phyloP scores from a whole-genome alignment of 2,329 filamentous ascomycete species.

The Fusarium sp. region DNA sequence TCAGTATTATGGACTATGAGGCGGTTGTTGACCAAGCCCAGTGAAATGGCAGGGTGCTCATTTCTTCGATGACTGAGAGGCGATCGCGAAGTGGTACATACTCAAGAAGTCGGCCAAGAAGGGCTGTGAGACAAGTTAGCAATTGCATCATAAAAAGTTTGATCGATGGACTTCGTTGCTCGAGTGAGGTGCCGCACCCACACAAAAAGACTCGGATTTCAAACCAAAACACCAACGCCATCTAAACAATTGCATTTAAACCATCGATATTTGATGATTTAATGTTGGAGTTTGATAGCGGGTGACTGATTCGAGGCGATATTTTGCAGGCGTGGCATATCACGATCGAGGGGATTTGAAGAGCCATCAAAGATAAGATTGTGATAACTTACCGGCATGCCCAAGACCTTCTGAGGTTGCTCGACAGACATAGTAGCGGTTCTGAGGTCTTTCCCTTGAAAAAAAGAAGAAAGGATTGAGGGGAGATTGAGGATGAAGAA shows the following conservation, averaged over 20 bases:
- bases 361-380: constrained; percentile 19
- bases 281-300: constrained; percentile 17
- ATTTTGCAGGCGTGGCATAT: constrained; percentile 51
- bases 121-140: constrained; percentile 67
- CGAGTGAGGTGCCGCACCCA: constrained; percentile 15
- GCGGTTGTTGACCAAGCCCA: constrained; percentile 16
- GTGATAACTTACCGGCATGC: constrained; percentile 73
- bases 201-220: neutral
- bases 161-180: neutral
- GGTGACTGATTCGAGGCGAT: constrained; percentile 17
- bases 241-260: neutral
- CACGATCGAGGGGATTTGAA: constrained; percentile 30
- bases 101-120: constrained; percentile 99
- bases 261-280: constrained; percentile 33
- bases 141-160: constrained; percentile 7
- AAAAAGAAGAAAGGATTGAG: constrained; percentile 68
- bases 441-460: constrained; percentile 59
- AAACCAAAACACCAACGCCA: neutral
- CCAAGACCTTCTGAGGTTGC: constrained; percentile 71
- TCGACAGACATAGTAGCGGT: constrained; percentile 68
- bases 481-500: constrained; percentile 68
- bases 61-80: constrained; percentile 22
- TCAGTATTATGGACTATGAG: constrained; percentile 29
- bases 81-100: constrained; percentile 69
- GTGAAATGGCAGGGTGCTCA: constrained; percentile 2